These are phyloP conservation scores for Chalciporus sp. DNA, from an alignment of 1,284 basidiomycete species.

Conservation along the genomic window DNA sequence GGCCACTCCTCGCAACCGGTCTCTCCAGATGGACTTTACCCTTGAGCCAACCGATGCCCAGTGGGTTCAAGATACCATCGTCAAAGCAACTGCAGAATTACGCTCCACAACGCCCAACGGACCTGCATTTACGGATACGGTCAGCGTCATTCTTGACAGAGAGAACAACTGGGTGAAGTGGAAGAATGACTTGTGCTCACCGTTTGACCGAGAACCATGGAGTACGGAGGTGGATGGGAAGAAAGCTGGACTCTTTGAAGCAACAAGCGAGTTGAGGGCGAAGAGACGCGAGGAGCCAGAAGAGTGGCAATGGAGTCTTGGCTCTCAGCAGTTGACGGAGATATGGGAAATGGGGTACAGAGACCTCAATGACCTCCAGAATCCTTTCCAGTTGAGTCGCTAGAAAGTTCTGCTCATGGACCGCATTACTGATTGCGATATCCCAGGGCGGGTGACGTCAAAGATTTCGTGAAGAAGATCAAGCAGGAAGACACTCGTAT, in stretches of 20 bases:
- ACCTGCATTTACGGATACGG: constrained; percentile 72
- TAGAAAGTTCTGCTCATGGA: not conserved
- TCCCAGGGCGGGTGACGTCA: constrained; percentile 67
- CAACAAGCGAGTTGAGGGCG: constrained; percentile 51
- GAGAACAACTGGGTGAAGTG: constrained; percentile 87
- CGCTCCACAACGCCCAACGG: constrained; percentile 75
- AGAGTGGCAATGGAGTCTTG: constrained; percentile 63
- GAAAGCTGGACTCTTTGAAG: constrained; percentile 61
- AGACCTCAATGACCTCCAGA: constrained; percentile 61
- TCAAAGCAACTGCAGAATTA: constrained; percentile 68
- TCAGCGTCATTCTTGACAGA: constrained; percentile 68
- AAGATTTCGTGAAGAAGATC: constrained; percentile 70
- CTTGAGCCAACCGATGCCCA: constrained; percentile 64
- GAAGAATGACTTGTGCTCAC: constrained; percentile 77
- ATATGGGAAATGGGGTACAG: constrained; percentile 81
- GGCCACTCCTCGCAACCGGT: constrained; percentile 64
- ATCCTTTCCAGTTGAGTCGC: constrained; percentile 61
- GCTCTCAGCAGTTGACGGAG: constrained; percentile 69
- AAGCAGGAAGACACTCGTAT: constrained; percentile 67
- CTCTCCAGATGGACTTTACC: constrained; percentile 79
- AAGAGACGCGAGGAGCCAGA: constrained; percentile 56
- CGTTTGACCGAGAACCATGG: constrained; percentile 75
- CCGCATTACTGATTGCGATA: constrained; percentile 2
- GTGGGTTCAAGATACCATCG: constrained; percentile 73
- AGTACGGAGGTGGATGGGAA: constrained; percentile 47